These are phyloP conservation scores for Tubosaeta sp. DNA, from an alignment of 768 basidiomycete genomes.

Conservation along the genomic window DNA sequence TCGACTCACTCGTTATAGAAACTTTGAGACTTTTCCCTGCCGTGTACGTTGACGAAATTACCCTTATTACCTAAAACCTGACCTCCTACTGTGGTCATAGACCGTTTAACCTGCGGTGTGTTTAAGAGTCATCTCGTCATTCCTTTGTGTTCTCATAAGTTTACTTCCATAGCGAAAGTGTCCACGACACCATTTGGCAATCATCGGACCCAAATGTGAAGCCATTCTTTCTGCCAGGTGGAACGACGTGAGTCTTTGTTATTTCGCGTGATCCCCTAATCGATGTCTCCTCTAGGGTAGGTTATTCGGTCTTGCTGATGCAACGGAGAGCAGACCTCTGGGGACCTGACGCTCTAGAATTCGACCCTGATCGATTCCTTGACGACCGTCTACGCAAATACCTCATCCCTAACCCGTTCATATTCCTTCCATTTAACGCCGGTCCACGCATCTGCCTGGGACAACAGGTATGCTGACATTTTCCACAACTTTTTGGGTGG, in stretches of 20 bases:
- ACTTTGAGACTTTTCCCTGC: constrained; percentile 32
- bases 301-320: constrained; percentile 28
- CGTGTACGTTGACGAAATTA: constrained; percentile 18
- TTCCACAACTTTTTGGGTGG: not conserved
- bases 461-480: constrained; percentile 26
- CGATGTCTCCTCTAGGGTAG: constrained; percentile 13
- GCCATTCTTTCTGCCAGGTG: constrained; percentile 29
- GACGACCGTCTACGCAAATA: constrained; percentile 34
- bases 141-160: not conserved
- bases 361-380: constrained; percentile 41
- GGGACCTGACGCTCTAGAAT: constrained; percentile 35
- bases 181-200: constrained; percentile 24
- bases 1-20: constrained; percentile 16
- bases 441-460: constrained; percentile 38
- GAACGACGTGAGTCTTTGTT: constrained; percentile 16
- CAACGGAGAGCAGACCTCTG: constrained; percentile 36
- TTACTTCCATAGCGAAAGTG: constrained; percentile 12
- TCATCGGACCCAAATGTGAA: constrained; percentile 18
- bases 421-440: constrained; percentile 41
- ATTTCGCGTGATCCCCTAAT: not conserved
- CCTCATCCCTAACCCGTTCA: constrained; percentile 37
- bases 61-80: not conserved
- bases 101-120: constrained; percentile 33
- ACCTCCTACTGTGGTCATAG: constrained; percentile 9
- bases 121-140: not conserved